Conservation (phyloP, 306 rosid genomes). For the Gastrolobium villosum region DNA sequence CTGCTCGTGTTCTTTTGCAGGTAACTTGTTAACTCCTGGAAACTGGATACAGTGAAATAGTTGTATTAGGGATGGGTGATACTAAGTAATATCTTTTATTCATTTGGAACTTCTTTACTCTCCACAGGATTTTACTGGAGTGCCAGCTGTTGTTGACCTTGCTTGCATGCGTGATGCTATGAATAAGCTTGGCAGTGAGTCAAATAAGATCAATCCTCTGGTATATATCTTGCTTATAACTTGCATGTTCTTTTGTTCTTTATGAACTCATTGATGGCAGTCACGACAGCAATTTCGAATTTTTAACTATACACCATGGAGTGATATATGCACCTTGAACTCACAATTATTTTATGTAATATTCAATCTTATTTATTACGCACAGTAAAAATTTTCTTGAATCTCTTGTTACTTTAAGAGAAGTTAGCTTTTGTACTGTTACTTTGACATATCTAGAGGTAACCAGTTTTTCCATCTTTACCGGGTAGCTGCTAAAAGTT, state of each 20-base stretch:
- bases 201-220: slow-evolving; percentile 93
- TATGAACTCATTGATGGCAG: slow-evolving; percentile 30
- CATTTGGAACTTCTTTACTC: slow-evolving; percentile 21
- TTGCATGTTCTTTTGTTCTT: background rate
- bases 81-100: slow-evolving; percentile 25
- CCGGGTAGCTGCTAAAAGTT: background rate
- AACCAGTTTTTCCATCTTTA: slow-evolving; percentile 11
- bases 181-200: slow-evolving; percentile 94
- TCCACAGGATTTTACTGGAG: slow-evolving; percentile 92
- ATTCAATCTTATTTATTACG: background rate
- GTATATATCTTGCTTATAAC: slow-evolving; percentile 53
- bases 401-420: slow-evolving; percentile 12
- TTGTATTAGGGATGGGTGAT: slow-evolving; percentile 5
- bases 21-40: slow-evolving; percentile 51
- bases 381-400: background rate
- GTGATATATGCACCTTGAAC: background rate
- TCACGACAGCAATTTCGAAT: slow-evolving; percentile 14
- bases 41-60: background rate
- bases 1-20: slow-evolving; percentile 96
- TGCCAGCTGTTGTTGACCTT: slow-evolving; percentile 93
- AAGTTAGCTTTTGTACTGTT: slow-evolving; percentile 5
- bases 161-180: slow-evolving; percentile 98
- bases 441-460: slow-evolving; percentile 15
- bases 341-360: slow-evolving; percentile 16
- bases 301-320: background rate